A percentile compares a stretch with the other conserved stretches of the same genome.
Conservation (phyloP, 805 yeast genomes). For the Yamadazyma kitorensis region DNA sequence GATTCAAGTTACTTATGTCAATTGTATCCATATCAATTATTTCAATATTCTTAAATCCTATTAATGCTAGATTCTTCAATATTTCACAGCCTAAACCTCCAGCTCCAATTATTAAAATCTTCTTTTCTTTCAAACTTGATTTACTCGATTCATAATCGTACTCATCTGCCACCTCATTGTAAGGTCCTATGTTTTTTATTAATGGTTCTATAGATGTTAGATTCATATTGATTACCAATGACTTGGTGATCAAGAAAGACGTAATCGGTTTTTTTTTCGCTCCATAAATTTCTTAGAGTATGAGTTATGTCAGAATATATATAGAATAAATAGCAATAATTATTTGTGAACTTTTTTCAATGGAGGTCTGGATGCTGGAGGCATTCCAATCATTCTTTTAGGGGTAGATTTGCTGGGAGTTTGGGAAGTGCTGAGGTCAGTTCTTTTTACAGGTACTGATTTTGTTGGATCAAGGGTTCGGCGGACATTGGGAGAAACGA, state of each 20-base stretch:
- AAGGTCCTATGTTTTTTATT: constrained; percentile 33
- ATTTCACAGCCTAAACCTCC: constrained; percentile 87
- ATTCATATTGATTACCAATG: no score
- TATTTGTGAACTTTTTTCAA: constrained; percentile 24
- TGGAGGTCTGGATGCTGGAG: constrained; percentile 16
- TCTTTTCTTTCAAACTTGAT: constrained; percentile 19
- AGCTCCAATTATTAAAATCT: constrained; percentile 60
- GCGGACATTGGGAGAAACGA: constrained; percentile 48
- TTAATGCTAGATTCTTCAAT: constrained; percentile 63
- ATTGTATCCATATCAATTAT: constrained; percentile 83
- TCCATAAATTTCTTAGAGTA: no score
- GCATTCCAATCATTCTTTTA: constrained; percentile 16
- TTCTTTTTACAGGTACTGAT: constrained; percentile 59
- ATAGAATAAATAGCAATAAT: no score
- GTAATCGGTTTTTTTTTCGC: no score
- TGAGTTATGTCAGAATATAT: no score
- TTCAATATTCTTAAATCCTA: constrained; percentile 65
- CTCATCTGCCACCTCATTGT: constrained; percentile 36
- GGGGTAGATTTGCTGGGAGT: constrained; percentile 14
- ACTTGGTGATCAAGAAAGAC: no score
- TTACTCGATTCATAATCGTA: constrained; percentile 23
- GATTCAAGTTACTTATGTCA: constrained; percentile 69
- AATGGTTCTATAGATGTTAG: constrained; percentile 17
- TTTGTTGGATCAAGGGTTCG: constrained; percentile 63
- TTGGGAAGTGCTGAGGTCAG: constrained; percentile 13